These are phyloP conservation scores for Naganishia albida DNA, from an alignment of 1,284 basidiomycete genomes.

Conservation along the genomic window DNA sequence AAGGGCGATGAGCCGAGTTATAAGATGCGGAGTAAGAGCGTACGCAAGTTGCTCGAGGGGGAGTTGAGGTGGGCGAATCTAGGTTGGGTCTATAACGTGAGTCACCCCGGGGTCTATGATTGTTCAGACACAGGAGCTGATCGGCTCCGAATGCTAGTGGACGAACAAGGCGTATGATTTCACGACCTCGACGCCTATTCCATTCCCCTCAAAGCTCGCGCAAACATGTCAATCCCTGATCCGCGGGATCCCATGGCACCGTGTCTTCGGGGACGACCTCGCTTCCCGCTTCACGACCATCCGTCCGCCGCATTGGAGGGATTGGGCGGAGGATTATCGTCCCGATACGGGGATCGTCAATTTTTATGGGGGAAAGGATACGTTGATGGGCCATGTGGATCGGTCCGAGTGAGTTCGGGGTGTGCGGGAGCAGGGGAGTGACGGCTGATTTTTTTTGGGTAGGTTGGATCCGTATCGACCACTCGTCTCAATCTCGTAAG, in stretches of 20 bases:
- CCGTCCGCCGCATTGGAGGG: slow-evolving; percentile 62
- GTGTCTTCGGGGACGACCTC: slow-evolving; percentile 58
- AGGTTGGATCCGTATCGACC: slow-evolving; percentile 69
- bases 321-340: slow-evolving; percentile 74
- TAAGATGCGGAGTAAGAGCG: slow-evolving; percentile 64
- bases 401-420: slow-evolving; percentile 65
- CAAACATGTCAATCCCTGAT: slow-evolving; percentile 67
- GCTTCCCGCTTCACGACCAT: slow-evolving; percentile 45
- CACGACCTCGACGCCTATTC: slow-evolving; percentile 59
- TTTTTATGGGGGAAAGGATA: slow-evolving; percentile 81
- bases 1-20: slow-evolving; percentile 41
- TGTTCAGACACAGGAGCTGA: neutral
- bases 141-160: slow-evolving; percentile 63
- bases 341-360: slow-evolving; percentile 93
- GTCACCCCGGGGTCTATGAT: slow-evolving; percentile 25
- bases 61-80: slow-evolving; percentile 87
- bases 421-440: no score
- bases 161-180: slow-evolving; percentile 89
- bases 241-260: slow-evolving; percentile 64
- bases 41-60: slow-evolving; percentile 65
- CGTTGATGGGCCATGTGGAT: slow-evolving; percentile 90
- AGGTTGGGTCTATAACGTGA: slow-evolving; percentile 73
- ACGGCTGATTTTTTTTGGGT: slow-evolving; percentile 54
- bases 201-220: slow-evolving; percentile 62
- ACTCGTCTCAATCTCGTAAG: slow-evolving; percentile 84